These are phyloP conservation scores for Pseudopediastrum boryanum DNA, from an alignment of 139 green algal species.

Conservation along the genomic window DNA sequence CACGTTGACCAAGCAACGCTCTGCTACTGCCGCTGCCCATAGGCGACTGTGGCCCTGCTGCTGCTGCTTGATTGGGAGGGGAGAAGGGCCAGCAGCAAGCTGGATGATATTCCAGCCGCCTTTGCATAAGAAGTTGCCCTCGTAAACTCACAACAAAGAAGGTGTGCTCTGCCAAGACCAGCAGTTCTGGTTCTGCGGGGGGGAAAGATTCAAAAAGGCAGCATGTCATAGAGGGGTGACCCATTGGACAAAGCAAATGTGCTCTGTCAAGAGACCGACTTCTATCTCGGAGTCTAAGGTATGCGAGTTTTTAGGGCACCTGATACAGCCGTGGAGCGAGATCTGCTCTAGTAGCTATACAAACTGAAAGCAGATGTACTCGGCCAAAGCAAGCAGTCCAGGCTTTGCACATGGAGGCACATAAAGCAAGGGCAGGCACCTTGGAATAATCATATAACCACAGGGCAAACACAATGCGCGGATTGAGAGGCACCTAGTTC, in stretches of 20 bases:
- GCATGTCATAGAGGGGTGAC: neutral
- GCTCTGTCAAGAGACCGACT: neutral
- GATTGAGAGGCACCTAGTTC: neutral
- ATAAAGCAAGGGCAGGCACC: neutral
- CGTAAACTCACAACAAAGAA: constrained; percentile 53
- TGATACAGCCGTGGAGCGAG: neutral
- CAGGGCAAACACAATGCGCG: neutral
- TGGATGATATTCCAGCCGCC: constrained; percentile 68
- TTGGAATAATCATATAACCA: neutral
- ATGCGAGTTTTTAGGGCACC: neutral
- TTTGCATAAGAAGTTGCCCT: constrained; percentile 48
- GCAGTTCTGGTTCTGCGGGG: constrained; percentile 11
- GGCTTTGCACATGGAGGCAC: too few relatives aligned
- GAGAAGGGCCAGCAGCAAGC: constrained; percentile 54
- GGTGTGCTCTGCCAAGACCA: constrained; percentile 63
- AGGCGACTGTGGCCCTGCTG: constrained; percentile 9
- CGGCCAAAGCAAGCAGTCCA: too few relatives aligned
- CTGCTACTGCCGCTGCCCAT: neutral
- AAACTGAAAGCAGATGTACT: too few relatives aligned
- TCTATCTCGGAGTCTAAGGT: neutral
- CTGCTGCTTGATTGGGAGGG: constrained; percentile 3
- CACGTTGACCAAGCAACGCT: too few relatives aligned
- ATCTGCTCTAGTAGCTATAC: neutral
- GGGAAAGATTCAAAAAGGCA: neutral
- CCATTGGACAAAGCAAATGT: neutral